Evolutionary conservation across 106 monocot species (phyloP).

Genomic region (Apostasia ramifera): DNA sequence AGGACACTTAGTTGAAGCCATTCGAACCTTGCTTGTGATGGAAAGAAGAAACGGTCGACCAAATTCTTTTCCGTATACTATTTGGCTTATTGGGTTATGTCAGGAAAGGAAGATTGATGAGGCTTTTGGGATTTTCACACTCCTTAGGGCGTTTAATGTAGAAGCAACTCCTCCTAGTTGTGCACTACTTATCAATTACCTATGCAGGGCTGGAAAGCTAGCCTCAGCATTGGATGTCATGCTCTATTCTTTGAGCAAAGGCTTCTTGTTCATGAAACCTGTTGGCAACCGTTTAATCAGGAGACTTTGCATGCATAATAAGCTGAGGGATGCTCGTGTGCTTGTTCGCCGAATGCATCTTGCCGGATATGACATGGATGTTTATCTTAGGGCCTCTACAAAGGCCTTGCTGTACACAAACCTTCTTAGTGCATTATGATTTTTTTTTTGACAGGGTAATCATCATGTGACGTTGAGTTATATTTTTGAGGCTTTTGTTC

Average conservation of each 20-base stretch:
- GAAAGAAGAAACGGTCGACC: slow-evolving; percentile 16
- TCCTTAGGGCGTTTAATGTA: slow-evolving; percentile 38
- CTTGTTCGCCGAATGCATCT: slow-evolving; percentile 48
- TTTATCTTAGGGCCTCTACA: slow-evolving; percentile 39
- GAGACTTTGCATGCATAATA: slow-evolving; percentile 39
- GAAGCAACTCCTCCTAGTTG: slow-evolving; percentile 48
- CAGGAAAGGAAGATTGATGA: slow-evolving; percentile 36
- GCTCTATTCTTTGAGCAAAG: slow-evolving; percentile 52
- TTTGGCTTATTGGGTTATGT: slow-evolving; percentile 79
- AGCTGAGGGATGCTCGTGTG: slow-evolving; percentile 33
- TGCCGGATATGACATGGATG: slow-evolving; percentile 64
- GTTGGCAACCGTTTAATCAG: slow-evolving; percentile 58
- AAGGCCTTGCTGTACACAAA: slow-evolving; percentile 23
- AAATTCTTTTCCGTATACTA: slow-evolving; percentile 48
- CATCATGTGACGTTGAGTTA: not conserved
- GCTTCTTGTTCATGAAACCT: slow-evolving; percentile 34
- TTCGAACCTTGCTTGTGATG: slow-evolving; percentile 45
- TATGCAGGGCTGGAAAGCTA: slow-evolving; percentile 45
- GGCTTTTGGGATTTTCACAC: slow-evolving; percentile 44
- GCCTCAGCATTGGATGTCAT: slow-evolving; percentile 49
- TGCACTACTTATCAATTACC: slow-evolving; percentile 37
- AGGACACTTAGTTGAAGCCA: slow-evolving; percentile 38
- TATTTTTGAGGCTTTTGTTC: not conserved
- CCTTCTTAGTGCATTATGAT: not conserved
- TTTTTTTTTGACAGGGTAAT: not conserved